Percentiles rank a stretch among this genome's conserved stretches.
Conservation (phyloP, 2,329 filamentous ascomycete genomes). For the Diaporthe ilicicola region DNA sequence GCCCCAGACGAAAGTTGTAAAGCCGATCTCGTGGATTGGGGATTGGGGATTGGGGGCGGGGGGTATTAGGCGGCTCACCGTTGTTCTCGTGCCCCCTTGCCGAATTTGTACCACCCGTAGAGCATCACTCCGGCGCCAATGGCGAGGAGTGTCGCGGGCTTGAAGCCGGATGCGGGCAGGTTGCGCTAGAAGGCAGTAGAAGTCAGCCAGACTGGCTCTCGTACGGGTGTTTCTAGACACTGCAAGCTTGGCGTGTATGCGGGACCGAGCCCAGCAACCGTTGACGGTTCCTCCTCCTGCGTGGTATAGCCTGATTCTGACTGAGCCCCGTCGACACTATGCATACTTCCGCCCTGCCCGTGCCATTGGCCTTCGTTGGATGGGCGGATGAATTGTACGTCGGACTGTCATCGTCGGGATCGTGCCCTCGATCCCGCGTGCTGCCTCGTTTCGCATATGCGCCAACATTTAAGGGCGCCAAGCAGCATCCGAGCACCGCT, state of each 20-base stretch:
- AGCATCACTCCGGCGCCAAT: conserved; percentile 81
- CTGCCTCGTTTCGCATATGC: neutral
- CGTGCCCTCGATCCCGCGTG: neutral
- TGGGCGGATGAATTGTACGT: neutral
- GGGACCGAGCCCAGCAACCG: neutral
- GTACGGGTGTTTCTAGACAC: neutral
- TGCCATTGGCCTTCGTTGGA: neutral
- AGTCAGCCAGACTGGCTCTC: neutral
- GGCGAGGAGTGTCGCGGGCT: conserved; percentile 79
- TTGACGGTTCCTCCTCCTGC: neutral
- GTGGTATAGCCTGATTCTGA: neutral
- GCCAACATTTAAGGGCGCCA: neutral
- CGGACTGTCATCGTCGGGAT: neutral
- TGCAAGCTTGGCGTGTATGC: too few relatives aligned
- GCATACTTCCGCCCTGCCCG: too few relatives aligned
- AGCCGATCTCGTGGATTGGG: too few relatives aligned
- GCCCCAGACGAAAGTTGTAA: too few relatives aligned
- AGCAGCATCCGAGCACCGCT: neutral
- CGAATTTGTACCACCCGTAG: conserved; percentile 90
- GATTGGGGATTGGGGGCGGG: too few relatives aligned
- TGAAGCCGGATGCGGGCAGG: conserved; percentile 89
- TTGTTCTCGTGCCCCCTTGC: conserved; percentile 85
- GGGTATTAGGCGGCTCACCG: conserved; percentile 83
- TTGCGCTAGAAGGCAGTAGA: conserved; percentile 71
- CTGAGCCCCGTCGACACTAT: neutral